These are phyloP conservation scores for Microbotryum violaceum DNA, from an alignment of 1,284 basidiomycete genomes.

Conservation along the genomic window DNA sequence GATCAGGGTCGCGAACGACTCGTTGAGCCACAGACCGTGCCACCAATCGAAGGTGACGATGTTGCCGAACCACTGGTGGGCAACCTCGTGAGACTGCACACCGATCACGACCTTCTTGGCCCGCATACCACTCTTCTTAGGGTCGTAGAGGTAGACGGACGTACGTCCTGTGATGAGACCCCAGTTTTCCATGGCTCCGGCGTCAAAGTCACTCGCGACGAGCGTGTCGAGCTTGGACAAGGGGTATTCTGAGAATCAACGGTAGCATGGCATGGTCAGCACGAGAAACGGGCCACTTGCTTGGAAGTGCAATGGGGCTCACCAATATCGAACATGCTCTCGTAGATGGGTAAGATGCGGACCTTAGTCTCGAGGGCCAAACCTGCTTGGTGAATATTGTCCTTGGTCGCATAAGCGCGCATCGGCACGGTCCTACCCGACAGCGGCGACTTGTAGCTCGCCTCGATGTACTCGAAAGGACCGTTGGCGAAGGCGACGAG, in stretches of 20 bases:
- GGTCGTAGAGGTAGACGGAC: slow-evolving; percentile 69
- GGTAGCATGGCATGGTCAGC: slow-evolving; percentile 40
- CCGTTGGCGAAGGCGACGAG: slow-evolving; percentile 90
- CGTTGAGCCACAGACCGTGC: slow-evolving; percentile 39
- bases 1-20: slow-evolving; percentile 68
- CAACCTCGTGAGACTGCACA: slow-evolving; percentile 42
- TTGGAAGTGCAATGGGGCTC: not conserved
- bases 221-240: slow-evolving; percentile 88
- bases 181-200: slow-evolving; percentile 86
- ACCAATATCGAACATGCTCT: slow-evolving; percentile 49
- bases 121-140: slow-evolving; percentile 36
- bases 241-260: slow-evolving; percentile 79
- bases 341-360: slow-evolving; percentile 78
- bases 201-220: slow-evolving; percentile 64
- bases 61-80: slow-evolving; percentile 33
- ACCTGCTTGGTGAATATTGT: slow-evolving; percentile 68
- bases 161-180: slow-evolving; percentile 80
- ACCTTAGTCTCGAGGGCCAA: slow-evolving; percentile 80
- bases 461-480: slow-evolving; percentile 64
- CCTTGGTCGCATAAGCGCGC: slow-evolving; percentile 78
- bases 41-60: slow-evolving; percentile 30
- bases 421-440: slow-evolving; percentile 76
- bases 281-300: not conserved
- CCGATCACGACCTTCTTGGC: slow-evolving; percentile 39
- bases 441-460: slow-evolving; percentile 68